phyloP scores from a whole-genome alignment of 495 filamentous ascomycete species.

The Ramalina intermedia region DNA sequence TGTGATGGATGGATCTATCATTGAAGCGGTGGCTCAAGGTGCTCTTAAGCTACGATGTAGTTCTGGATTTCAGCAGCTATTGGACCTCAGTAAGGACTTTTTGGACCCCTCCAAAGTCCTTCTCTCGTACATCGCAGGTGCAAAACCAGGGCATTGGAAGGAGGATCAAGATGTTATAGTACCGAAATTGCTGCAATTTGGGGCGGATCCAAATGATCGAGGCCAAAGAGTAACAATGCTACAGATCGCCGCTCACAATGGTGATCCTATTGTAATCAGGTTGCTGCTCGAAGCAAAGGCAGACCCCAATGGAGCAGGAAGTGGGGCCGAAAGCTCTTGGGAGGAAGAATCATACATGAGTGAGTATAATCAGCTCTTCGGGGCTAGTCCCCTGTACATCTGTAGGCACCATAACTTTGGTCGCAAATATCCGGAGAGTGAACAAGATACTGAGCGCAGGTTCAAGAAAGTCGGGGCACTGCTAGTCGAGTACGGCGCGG shows the following conservation, averaged over 20 bases:
- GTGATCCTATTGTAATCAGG: too few relatives aligned
- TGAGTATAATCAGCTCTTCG: not conserved
- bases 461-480: too few relatives aligned
- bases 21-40: conserved; percentile 1
- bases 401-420: too few relatives aligned
- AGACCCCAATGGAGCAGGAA: conserved; percentile 1
- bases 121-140: too few relatives aligned
- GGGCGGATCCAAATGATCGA: not conserved
- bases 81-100: not conserved
- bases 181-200: not conserved
- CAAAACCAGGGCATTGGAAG: too few relatives aligned
- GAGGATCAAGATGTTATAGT: too few relatives aligned
- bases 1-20: not conserved
- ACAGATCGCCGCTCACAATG: too few relatives aligned
- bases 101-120: conserved; percentile 1
- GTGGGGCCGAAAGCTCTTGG: not conserved
- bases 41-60: too few relatives aligned
- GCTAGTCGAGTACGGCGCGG: conserved; percentile 1
- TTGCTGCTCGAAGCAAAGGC: too few relatives aligned
- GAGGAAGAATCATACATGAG: not conserved
- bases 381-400: conserved; percentile 1
- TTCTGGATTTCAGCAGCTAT: not conserved
- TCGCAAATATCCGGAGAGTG: too few relatives aligned
- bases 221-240: not conserved
- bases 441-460: too few relatives aligned